phyloP scores from a whole-genome alignment of 148 eudicot species.

The Nepenthes mirabilis region DNA sequence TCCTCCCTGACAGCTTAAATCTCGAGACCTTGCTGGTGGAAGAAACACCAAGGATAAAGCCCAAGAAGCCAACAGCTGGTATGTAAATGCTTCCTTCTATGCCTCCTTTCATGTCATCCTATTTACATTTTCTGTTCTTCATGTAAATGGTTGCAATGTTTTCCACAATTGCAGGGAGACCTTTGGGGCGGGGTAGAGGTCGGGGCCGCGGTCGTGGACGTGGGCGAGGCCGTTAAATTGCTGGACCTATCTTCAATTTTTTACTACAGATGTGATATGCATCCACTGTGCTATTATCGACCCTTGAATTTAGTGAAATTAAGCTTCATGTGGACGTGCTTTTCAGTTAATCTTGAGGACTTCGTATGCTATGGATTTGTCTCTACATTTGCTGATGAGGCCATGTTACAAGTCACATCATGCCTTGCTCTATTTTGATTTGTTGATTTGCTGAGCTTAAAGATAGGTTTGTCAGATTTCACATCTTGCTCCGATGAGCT shows the following conservation, averaged over 20 bases:
- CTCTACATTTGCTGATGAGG: too few relatives aligned
- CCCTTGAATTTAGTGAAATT: too few relatives aligned
- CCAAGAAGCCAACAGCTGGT: conserved; percentile 65
- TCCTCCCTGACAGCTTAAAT: conserved; percentile 68
- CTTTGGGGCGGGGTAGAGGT: conserved; percentile 55
- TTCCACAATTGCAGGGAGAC: conserved; percentile 21
- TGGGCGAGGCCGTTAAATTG: conserved; percentile 40
- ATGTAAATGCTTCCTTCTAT: background rate
- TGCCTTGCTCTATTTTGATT: too few relatives aligned
- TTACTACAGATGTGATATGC: background rate
- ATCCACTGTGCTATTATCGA: too few relatives aligned
- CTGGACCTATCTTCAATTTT: background rate
- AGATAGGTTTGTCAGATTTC: too few relatives aligned
- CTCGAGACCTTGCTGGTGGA: conserved; percentile 68
- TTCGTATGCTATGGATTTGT: too few relatives aligned
- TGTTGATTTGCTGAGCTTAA: too few relatives aligned
- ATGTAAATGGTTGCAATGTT: background rate
- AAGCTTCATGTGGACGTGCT: too few relatives aligned
- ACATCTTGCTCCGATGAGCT: too few relatives aligned
- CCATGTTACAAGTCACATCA: too few relatives aligned
- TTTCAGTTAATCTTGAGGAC: too few relatives aligned
- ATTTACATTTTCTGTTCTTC: background rate
- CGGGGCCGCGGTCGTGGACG: conserved; percentile 67
- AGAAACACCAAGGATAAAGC: conserved; percentile 66
- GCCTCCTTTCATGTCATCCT: background rate